Base-by-base conservation (phyloP, 73 alveolate genomes). In the Tetrahymena elliotti region DNA sequence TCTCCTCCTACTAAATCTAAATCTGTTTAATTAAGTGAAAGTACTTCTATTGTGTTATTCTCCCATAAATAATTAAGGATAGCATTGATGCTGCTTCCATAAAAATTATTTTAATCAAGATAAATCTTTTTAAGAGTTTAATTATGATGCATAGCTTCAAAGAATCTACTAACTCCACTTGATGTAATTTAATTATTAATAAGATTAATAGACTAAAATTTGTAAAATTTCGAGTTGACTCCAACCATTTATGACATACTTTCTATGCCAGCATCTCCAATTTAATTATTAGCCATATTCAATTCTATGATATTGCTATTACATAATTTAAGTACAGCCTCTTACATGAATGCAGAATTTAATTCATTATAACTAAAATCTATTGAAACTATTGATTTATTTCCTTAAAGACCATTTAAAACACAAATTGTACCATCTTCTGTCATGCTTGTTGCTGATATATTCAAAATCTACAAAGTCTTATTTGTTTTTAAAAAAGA, bases 181-280 rank as follows among this genome's bases (percentile, higher is more conserved):
- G 88, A 68, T 4, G 88, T 68, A 7, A 54, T 95, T 95, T 36
- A 95, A 34, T 84, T 96, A 93, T 39, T 88, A 83, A 9, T 95
- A 88, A 83, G 84, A 16, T 93, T 95, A 93, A 53, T 37, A 38
- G 52, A 24, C 82, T 36, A 35, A 31, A 37, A 93, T 24, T 41
- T n/a, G 22, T 68, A 68, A 68, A 68, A 68, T 31, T 68, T 68
- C 2, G 35, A n/a, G n/a, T 39, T 40, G 34, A 38, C 52, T 12
- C 92, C 35, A 6, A 96, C 83, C 83, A 39, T 83, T 34, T 93
- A 18, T 3, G 95, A 84, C 22, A 96, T 92, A 41, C 52, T 38
- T 18, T 96, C 97, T 8, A 94, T 84, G 2, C 97, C 98, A 52
- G 38, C 37, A 88, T 93, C 94, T 33, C 98, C 98, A 15, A 97